Conservation (phyloP, 2,329 filamentous ascomycete species). For the Myotisia sp. region DNA sequence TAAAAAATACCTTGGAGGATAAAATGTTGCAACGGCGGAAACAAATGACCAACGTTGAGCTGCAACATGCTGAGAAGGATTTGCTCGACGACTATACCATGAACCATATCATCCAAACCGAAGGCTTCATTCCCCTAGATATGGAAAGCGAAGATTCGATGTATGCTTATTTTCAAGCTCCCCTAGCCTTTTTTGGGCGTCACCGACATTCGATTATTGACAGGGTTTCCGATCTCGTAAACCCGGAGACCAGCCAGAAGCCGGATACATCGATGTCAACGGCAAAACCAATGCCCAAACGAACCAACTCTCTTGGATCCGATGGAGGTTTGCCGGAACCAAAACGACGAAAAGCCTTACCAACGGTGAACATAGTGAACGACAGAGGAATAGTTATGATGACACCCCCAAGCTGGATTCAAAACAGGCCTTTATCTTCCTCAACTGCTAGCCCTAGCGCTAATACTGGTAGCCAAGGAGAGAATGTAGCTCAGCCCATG, state of each 20-base stretch:
- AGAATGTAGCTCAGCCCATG: too few relatives aligned
- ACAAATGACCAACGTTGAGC: slow-evolving; percentile 53
- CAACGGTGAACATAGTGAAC: too few relatives aligned
- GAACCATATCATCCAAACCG: slow-evolving; percentile 44
- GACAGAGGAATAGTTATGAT: too few relatives aligned
- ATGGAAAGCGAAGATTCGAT: slow-evolving; percentile 18
- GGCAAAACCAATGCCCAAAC: too few relatives aligned
- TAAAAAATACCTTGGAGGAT: slow-evolving; percentile 71
- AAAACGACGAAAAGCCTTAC: too few relatives aligned
- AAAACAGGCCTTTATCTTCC: too few relatives aligned
- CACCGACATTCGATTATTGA: slow-evolving; percentile 25
- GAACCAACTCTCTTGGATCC: too few relatives aligned
- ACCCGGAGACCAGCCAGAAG: not conserved
- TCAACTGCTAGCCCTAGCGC: too few relatives aligned
- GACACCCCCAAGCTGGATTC: too few relatives aligned
- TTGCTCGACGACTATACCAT: slow-evolving; percentile 46
- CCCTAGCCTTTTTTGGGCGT: slow-evolving; percentile 25
- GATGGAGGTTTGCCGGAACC: too few relatives aligned
- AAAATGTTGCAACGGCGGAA: slow-evolving; percentile 60
- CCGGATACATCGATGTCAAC: too few relatives aligned
- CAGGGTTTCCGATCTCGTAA: slow-evolving; percentile 5
- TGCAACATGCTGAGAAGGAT: slow-evolving; percentile 42
- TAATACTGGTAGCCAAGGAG: too few relatives aligned
- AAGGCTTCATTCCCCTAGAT: slow-evolving; percentile 34
- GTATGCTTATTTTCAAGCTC: slow-evolving; percentile 18